Evolutionary conservation across 2,329 filamentous ascomycete species (phyloP), one percentile per base, ranked within the genome.

Genomic region (Diaporthe batatas): DNA sequence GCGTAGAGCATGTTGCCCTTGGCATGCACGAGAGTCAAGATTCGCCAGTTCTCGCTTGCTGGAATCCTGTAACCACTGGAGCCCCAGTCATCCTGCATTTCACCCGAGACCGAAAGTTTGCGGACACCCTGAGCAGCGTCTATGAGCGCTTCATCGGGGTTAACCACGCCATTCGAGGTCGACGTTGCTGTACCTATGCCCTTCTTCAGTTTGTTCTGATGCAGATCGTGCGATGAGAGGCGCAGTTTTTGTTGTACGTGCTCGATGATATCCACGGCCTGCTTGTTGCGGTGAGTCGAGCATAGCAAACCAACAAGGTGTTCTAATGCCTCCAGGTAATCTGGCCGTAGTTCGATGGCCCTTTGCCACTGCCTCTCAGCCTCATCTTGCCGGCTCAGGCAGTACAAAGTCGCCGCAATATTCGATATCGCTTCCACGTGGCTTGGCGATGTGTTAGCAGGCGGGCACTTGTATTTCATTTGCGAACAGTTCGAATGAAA

Each of bases 1-100:
- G 94, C 91, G 82, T 99, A 99, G 1, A 98, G 87, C 92, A 98
- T 97, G 75, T 98, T 98, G n/a, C 96, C 96, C 82, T 98, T 99
- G 25, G 96, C 95, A 82, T 99, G 96, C 53, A 98, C 91, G 21
- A 99, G 87, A n/a, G 95, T 93, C 57, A 99, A 88, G 78, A 99
- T 94, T 73, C 96, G 91, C 11, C 96, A 96, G 80, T 98, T 98
- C 77, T 99, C 96, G 55, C 89, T 91, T 2, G 92, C 95, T 6
- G 95, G 89, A 55, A 99, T 91, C 18, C 91, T 89, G 81, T 97
- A 98, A 21, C 95, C 95, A 81, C 94, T 96, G 5, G 92, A 92
- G 1, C 91, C 93, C 79, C 93, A 95, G 0, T 92, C 74, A 49
- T 75, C 72, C 39, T 70, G 67, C 44, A 70, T 36, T 7, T 64